Conservation (phyloP, 495 filamentous ascomycete species). For the Daldinia decipiens region DNA sequence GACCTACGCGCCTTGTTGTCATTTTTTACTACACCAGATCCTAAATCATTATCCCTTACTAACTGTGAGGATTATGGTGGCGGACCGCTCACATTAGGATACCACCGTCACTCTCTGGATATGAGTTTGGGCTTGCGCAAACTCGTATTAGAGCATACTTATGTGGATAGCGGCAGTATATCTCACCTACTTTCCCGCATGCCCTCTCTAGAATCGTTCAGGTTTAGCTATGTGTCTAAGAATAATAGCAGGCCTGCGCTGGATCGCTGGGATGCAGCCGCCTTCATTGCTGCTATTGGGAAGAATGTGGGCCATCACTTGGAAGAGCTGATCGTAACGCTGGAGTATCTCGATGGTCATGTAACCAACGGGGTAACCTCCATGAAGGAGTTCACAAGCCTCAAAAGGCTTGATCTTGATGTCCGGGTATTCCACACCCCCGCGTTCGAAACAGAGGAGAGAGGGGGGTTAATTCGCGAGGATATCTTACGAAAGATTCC, state of each 20-base stretch:
- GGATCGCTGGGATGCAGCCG: conserved; percentile 1
- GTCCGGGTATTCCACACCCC: conserved; percentile 1
- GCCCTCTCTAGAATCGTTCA: conserved; percentile 2
- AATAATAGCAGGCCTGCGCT: neutral
- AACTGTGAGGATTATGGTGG: neutral
- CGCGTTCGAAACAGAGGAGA: neutral
- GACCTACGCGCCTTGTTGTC: neutral
- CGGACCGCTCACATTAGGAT: neutral
- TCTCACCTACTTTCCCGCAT: conserved; percentile 4
- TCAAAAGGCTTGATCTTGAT: conserved; percentile 5
- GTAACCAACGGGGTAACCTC: neutral
- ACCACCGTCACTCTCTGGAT: neutral
- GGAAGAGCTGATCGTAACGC: neutral
- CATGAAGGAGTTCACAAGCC: conserved; percentile 6
- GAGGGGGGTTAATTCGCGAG: neutral
- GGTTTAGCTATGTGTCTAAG: neutral
- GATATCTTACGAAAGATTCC: neutral
- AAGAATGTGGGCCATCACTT: neutral
- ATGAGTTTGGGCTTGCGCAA: conserved; percentile 1
- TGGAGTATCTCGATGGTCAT: conserved; percentile 1
- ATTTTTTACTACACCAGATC: neutral
- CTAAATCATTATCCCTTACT: neutral
- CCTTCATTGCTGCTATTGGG: neutral
- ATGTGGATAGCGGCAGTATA: neutral
- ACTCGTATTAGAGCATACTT: neutral